Conservation (phyloP, 2,329 filamentous ascomycete genomes). For the Colletotrichum tabaci region DNA sequence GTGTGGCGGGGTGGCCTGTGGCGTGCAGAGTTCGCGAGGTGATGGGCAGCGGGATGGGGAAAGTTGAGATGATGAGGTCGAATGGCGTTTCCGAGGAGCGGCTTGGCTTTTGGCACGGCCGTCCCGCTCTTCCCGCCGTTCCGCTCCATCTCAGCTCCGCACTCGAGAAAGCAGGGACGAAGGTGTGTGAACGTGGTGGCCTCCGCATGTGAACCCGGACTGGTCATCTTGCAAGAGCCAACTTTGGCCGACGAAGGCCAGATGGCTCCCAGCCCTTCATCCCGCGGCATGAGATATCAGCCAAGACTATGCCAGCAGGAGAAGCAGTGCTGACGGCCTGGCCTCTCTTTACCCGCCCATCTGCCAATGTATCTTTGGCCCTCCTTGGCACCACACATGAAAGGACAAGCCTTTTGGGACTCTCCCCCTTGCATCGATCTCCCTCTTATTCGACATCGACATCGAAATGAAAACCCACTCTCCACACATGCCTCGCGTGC, state of each 20-base stretch:
- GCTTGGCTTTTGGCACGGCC: conserved; percentile 27
- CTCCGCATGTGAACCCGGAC: not conserved
- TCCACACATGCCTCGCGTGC: conserved; percentile 26
- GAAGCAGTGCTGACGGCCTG: conserved; percentile 15
- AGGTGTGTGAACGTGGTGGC: not conserved
- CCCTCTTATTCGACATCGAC: conserved; percentile 11
- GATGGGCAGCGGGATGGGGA: not conserved
- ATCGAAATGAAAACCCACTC: not conserved
- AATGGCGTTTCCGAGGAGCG: conserved; percentile 12
- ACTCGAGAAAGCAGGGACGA: not conserved
- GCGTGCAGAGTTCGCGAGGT: conserved; percentile 1
- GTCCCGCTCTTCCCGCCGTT: conserved; percentile 31
- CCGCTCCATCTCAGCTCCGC: conserved; percentile 23
- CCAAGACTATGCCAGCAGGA: conserved; percentile 31
- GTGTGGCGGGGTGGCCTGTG: conserved; percentile 2
- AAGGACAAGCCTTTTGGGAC: conserved; percentile 19
- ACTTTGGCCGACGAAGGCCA: conserved; percentile 27
- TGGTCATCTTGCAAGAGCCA: conserved; percentile 26
- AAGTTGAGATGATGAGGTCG: conserved; percentile 28
- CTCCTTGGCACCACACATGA: not conserved
- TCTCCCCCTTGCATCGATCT: conserved; percentile 11
- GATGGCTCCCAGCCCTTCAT: conserved; percentile 22
- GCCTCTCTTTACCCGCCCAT: not conserved
- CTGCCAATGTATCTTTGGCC: conserved; percentile 11
- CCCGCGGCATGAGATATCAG: conserved; percentile 23